These are phyloP conservation scores for Aristolochia contorta DNA, from an alignment of 164 flowering plant genomes.

Conservation along the genomic window DNA sequence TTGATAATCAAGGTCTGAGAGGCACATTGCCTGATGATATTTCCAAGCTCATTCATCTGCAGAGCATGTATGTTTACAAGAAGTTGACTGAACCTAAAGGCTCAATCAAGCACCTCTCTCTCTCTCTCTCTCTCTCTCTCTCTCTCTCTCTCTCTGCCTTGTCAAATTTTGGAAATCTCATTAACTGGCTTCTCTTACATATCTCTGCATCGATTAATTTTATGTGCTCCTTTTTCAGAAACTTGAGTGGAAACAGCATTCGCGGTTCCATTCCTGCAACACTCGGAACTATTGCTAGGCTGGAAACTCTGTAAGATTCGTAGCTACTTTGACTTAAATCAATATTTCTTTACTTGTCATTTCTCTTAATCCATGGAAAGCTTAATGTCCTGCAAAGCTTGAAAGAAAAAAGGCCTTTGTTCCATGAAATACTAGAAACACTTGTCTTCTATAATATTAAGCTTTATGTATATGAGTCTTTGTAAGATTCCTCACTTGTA, in stretches of 20 bases:
- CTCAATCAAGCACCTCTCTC: neutral
- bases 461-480: too few species aligned
- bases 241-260: slow-evolving; percentile 83
- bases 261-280: slow-evolving; percentile 70
- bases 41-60: slow-evolving; percentile 61
- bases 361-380: neutral
- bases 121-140: neutral
- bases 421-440: neutral
- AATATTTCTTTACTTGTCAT: neutral
- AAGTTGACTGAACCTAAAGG: neutral
- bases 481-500: too few species aligned
- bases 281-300: slow-evolving; percentile 52
- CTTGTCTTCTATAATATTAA: too few species aligned
- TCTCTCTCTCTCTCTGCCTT: slow-evolving; percentile 1
- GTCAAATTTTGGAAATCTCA: too few species aligned
- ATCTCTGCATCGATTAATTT: too few species aligned
- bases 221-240: slow-evolving; percentile 30
- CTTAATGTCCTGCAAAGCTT: neutral
- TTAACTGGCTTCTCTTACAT: too few species aligned
- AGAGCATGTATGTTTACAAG: slow-evolving; percentile 55
- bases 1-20: slow-evolving; percentile 87
- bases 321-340: neutral
- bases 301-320: slow-evolving; percentile 60
- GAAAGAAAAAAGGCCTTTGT: neutral
- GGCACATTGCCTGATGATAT: slow-evolving; percentile 79